A percentile compares a stretch with the other conserved stretches of the same genome.
These are phyloP conservation scores for Madurella fahalii DNA, from an alignment of 2,329 filamentous ascomycete genomes.

Conservation along the genomic window DNA sequence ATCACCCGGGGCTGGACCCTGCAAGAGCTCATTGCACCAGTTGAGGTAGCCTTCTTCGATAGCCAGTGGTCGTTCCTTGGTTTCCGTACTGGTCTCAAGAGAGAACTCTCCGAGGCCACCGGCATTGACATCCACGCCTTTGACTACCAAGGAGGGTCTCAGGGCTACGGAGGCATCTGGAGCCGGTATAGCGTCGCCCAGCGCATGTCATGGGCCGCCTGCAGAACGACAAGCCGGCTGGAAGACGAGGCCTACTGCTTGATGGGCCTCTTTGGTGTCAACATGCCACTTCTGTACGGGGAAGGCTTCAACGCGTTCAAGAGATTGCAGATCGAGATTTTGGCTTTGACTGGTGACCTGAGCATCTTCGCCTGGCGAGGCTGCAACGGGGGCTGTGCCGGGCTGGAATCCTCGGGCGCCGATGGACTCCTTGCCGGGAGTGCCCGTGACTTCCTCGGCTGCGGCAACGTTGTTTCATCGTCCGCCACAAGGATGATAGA, in stretches of 20 bases:
- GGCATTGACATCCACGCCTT: not conserved
- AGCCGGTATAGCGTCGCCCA: not conserved
- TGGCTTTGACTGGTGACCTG: not conserved
- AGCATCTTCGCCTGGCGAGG: not conserved
- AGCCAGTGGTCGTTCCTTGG: not conserved
- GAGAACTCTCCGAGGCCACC: no score
- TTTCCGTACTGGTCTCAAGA: no score
- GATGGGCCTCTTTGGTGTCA: not conserved
- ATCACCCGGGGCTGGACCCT: not conserved
- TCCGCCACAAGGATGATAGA: no score
- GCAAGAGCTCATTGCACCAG: not conserved
- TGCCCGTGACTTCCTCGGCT: no score
- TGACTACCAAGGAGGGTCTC: not conserved
- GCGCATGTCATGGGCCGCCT: not conserved
- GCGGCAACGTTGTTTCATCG: no score
- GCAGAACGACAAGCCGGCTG: no score
- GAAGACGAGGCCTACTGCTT: no score
- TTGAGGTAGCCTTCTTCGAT: not conserved
- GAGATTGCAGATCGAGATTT: not conserved
- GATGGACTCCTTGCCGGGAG: no score
- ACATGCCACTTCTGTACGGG: not conserved
- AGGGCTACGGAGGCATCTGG: no score
- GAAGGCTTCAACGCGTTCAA: not conserved
- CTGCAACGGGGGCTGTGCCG: not conserved
- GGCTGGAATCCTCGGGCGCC: no score